Evolutionary conservation across 805 yeast genomes (phyloP), one percentile per base, ranked within the genome.

Genomic region (Yarrowia sp.): DNA sequence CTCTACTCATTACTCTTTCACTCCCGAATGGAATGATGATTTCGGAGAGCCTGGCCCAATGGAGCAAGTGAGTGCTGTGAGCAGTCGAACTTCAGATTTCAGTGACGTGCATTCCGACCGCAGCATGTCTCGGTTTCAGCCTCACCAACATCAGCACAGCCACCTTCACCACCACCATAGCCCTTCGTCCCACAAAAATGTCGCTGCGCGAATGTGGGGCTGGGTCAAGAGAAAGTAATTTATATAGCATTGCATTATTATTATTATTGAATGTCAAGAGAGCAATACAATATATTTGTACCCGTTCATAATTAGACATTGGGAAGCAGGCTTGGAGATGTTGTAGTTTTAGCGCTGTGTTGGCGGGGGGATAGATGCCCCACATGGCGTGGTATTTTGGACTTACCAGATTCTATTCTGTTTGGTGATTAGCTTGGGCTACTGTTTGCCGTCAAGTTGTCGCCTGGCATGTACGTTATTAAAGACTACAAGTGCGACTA

Each of bases 1-100:
- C 26, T 54, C 61, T n/a, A 54, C 35, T 2, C 61, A 54, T 32
- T 54, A 54, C 26, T 54, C 61, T 3, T 54, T 54, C 32, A 54
- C 61, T 12, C 17, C 61, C 14, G 46, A 54, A 51, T 58, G 63
- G 63, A 32, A 43, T n/a, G 51, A 41, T 6, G 49, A 41, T 14
- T 62, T 71, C 7, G 74, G 74, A 24, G 74, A 72, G 65, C 74
- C 74, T 0, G 74, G 74, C n/a, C 74, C 74, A 7, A 71, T 69
- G 63, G 68, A 70, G 26, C 70, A 71, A 14, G 61, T 54, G 17
- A 26, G 35, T 19, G 41, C 46, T 21, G 58, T 59, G 33, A 49
- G 51, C 67, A 21, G 51, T 36, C 26, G 68, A 14, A 33, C 26
- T 7, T 51, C 58, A 9, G 58, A 51, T 19, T 4, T 2, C 32